Percentiles rank a stretch among this genome's conserved stretches.
phyloP scores from a whole-genome alignment of 2,329 filamentous ascomycete species.

The Arthroderma sp. region DNA sequence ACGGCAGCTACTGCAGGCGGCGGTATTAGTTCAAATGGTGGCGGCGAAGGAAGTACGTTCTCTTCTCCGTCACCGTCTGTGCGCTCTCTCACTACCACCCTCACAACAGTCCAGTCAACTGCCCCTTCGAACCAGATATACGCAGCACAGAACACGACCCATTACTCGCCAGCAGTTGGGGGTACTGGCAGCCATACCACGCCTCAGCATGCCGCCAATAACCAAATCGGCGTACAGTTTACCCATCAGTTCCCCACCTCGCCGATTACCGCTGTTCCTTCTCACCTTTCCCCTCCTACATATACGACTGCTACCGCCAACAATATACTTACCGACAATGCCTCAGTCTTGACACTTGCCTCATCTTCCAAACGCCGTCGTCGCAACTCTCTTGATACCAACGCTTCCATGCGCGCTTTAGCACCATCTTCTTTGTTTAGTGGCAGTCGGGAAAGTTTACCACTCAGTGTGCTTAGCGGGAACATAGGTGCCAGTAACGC shows the following conservation, averaged over 20 bases:
- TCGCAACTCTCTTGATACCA: slow-evolving; percentile 50
- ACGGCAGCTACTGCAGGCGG: slow-evolving; percentile 57
- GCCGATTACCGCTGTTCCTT: slow-evolving; percentile 46
- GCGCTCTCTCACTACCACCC: slow-evolving; percentile 50
- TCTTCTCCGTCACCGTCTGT: slow-evolving; percentile 53
- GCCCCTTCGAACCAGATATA: slow-evolving; percentile 38
- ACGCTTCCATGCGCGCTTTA: slow-evolving; percentile 52
- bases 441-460: slow-evolving; percentile 50
- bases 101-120: slow-evolving; percentile 53
- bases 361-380: slow-evolving; percentile 51
- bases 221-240: slow-evolving; percentile 37
- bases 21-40: slow-evolving; percentile 49
- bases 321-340: slow-evolving; percentile 51
- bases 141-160: slow-evolving; percentile 19
- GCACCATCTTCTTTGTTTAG: slow-evolving; percentile 52
- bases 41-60: slow-evolving; percentile 55
- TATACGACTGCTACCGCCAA: slow-evolving; percentile 50
- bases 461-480: slow-evolving; percentile 47
- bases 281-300: slow-evolving; percentile 44
- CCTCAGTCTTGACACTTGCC: slow-evolving; percentile 51
- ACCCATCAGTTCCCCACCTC: slow-evolving; percentile 48
- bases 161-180: slow-evolving; percentile 1
- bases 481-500: slow-evolving; percentile 22
- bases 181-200: slow-evolving; percentile 12
- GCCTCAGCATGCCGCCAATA: slow-evolving; percentile 24